Evolutionary conservation across 441 rosid species (phyloP).

Genomic region (Biscutella laevigata): DNA sequence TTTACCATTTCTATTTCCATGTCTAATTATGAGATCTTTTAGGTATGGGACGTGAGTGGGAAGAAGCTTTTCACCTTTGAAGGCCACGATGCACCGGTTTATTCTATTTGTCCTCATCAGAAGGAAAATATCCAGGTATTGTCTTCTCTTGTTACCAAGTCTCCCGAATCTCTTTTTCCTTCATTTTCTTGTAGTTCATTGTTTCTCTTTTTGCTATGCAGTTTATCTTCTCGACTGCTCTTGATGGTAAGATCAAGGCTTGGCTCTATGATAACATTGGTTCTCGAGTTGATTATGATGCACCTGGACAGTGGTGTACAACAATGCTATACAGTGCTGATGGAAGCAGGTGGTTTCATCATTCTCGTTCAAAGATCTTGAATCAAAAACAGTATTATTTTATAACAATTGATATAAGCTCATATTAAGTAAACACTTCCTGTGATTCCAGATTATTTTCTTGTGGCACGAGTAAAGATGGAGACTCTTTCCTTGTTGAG

Average conservation of each 20-base stretch:
- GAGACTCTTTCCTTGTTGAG: slow-evolving; percentile 77
- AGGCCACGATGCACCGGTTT: slow-evolving; percentile 89
- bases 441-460: slow-evolving; percentile 51
- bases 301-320: slow-evolving; percentile 79
- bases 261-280: slow-evolving; percentile 81
- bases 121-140: slow-evolving; percentile 68
- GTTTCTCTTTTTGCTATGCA: slow-evolving; percentile 25
- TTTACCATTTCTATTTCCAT: neutral
- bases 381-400: too few relatives aligned
- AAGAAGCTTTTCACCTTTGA: slow-evolving; percentile 53
- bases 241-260: slow-evolving; percentile 87
- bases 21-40: slow-evolving; percentile 7
- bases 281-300: slow-evolving; percentile 83
- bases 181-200: neutral
- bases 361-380: neutral
- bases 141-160: neutral
- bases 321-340: slow-evolving; percentile 77
- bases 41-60: slow-evolving; percentile 79
- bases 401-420: neutral
- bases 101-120: slow-evolving; percentile 77
- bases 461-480: slow-evolving; percentile 75
- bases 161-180: neutral
- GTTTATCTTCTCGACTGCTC: slow-evolving; percentile 85
- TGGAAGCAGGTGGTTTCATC: slow-evolving; percentile 50
- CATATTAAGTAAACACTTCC: neutral